Base-by-base conservation (phyloP, 2,329 filamentous ascomycete species). In the Cladosporium sp. region DNA sequence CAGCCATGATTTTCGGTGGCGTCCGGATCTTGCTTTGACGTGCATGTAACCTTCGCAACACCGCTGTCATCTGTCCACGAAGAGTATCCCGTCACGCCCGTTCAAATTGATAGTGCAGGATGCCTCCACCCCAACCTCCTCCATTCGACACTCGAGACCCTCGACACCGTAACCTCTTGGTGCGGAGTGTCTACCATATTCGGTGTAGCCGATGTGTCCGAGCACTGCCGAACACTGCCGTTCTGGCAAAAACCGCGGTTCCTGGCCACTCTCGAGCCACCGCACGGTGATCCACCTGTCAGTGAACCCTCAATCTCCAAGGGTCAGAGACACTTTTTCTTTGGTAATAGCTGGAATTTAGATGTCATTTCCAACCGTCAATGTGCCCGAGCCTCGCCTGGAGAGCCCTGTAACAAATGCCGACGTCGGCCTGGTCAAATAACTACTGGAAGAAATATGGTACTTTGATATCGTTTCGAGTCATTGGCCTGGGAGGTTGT, bases 181-280 rank as follows among this genome's bases (percentile, higher is more conserved):
- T 35, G 28, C 61, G 61, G 49, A 63, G 50, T 50, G 35, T 44
- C 21, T 21, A 21, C 61, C 49, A 46, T 44, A 44, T 46, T 63
- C 61, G 61, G 61, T 56, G 49, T 21, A 46, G 50, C 61, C 61
- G 61, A 63, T 10, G 61, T 35, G 50, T 44, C 61, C 61, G 61
- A 55, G 50, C 50, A 40, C 21, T 40, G 21, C 50, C 50, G 35
- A 56, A n/a, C n/a, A 44, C 33, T 52, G 37, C 61, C 44, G 28
- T 28, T 33, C 28, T 31, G 23, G 14, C 14, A 55, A 18, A 28
- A n/a, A 62, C 31, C 29, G 59, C 59, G 58, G 40, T 58, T 58
- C 55, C 21, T 26, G 55, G 40, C n/a, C 10, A n/a, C 40, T 55
- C 52, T 55, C 16, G 18, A 29, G 52, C 52, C 52, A 29, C 52